Conservation (phyloP, 2,329 filamentous ascomycete genomes). For the Sclerotinia sclerotiorum region DNA sequence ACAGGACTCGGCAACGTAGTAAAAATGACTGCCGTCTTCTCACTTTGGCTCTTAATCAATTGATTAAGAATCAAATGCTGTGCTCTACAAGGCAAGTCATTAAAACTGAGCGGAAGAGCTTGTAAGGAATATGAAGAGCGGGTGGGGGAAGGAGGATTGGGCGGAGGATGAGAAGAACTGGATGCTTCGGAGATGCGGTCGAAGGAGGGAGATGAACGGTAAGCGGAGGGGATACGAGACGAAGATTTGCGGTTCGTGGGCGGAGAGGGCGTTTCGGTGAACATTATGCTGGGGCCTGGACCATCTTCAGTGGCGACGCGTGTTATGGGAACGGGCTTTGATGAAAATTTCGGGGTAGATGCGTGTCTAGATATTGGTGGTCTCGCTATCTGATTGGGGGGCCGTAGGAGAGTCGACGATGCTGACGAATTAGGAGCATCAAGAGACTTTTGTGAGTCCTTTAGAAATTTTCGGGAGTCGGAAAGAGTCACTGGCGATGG, state of each 20-base stretch:
- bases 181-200: constrained; percentile 52
- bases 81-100: constrained; percentile 31
- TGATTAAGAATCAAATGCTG: constrained; percentile 40
- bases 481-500: constrained; percentile 27
- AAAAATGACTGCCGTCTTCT: constrained; percentile 49
- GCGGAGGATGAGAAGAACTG: constrained; percentile 43
- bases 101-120: constrained; percentile 36
- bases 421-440: constrained; percentile 54
- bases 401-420: constrained; percentile 41
- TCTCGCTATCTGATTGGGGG: constrained; percentile 53
- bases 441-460: constrained; percentile 72
- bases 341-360: constrained; percentile 40
- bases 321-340: constrained; percentile 27
- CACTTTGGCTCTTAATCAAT: constrained; percentile 37
- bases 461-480: constrained; percentile 44
- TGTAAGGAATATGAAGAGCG: constrained; percentile 31
- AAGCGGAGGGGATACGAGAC: constrained; percentile 32
- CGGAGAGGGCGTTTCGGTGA: constrained; percentile 30
- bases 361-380: constrained; percentile 43
- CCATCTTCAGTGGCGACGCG: constrained; percentile 62
- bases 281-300: constrained; percentile 72
- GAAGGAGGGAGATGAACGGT: constrained; percentile 29
- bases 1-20: constrained; percentile 78
- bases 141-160: constrained; percentile 36
- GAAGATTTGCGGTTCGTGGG: constrained; percentile 34